Percentiles rank a stretch among this genome's conserved stretches.
These are phyloP conservation scores for Fomes fomentarius DNA, from an alignment of 1,284 basidiomycete species.

Conservation along the genomic window DNA sequence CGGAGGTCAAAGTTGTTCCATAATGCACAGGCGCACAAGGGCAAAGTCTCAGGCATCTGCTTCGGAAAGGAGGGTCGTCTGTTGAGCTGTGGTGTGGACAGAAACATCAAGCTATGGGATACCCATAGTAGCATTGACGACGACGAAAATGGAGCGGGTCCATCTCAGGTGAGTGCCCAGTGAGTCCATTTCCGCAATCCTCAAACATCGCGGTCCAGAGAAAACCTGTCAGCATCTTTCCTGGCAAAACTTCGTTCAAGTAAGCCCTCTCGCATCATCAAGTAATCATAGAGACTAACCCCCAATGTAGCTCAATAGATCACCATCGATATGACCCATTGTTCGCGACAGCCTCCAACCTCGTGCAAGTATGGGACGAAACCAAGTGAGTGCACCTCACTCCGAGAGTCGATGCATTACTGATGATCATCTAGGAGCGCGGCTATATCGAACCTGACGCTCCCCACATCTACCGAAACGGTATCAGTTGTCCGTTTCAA, in stretches of 20 bases:
- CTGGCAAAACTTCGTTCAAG: constrained; percentile 90
- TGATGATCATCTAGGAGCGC: constrained; percentile 50
- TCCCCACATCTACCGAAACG: constrained; percentile 85
- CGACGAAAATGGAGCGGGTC: constrained; percentile 37
- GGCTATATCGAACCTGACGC: constrained; percentile 81
- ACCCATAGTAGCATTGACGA: constrained; percentile 32
- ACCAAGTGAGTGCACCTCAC: constrained; percentile 62
- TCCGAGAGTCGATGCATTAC: not conserved
- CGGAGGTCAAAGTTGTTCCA: constrained; percentile 68
- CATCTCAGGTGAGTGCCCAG: constrained; percentile 35
- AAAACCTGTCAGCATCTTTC: constrained; percentile 75
- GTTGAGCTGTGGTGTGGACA: constrained; percentile 91
- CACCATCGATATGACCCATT: constrained; percentile 88
- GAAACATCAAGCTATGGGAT: constrained; percentile 92
- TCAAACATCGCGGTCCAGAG: constrained; percentile 28
- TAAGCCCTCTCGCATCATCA: constrained; percentile 35
- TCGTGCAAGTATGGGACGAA: constrained; percentile 98
- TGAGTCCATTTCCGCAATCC: not conserved
- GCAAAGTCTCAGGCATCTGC: constrained; percentile 88
- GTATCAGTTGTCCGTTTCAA: constrained; percentile 92
- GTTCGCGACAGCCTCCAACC: constrained; percentile 93
- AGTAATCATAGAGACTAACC: constrained; percentile 1
- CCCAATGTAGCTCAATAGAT: constrained; percentile 77
- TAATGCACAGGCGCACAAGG: constrained; percentile 85
- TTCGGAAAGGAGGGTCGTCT: constrained; percentile 73